Base-by-base conservation (phyloP, 345 rosid species). In the Dipteronia dyeriana region DNA sequence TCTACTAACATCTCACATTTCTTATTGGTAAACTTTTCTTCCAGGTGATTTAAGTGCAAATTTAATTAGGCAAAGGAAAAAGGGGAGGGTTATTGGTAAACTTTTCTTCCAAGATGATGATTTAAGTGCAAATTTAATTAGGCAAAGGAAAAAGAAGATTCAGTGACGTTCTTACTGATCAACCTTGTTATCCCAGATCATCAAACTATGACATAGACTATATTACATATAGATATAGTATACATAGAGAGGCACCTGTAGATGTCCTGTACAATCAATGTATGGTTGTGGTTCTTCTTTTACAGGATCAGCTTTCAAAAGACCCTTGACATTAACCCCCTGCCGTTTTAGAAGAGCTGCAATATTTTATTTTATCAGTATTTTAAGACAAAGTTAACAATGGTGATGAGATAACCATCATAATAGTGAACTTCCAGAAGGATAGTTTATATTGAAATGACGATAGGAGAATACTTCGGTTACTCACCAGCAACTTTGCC, bases 401-500 rank as follows among this genome's bases (percentile, higher is more conserved):
- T 51, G 11, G 54, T 45, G 39, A 67, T 60, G 63, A 25, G 51
- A 20, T 20, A 45, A 68, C 66, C 23, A 29, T 49, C 63, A 73
- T 8, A 49, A 51, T 31, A 34, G 43, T 13, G 68, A 75, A 45
- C 9, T 34, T 71, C 39, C 4, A 22, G 26, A 34, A 51, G 71
- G 29, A 82, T 19, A 71, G 57, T 54, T 54, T 71, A 68, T 70
- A 68, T 41, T 19, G 47, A 62, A 78, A 47, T 16, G 26, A 63
- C 56, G 20, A 39, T 49, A 66, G 68, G 23, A 65, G 68, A 75
- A 74, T n/a, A 75, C 57, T 34, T 67, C 26, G 75, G 53, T 70
- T 69, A 83, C 85, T 69, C 47, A 97, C 99, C 98, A 78, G 99
- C 99, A 78, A 97, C 98, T 86, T 94, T 94, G 88, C 99, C 97